Base-by-base conservation (phyloP, 352 stramenopile genomes). In the Pelagophyceae sp. region DNA sequence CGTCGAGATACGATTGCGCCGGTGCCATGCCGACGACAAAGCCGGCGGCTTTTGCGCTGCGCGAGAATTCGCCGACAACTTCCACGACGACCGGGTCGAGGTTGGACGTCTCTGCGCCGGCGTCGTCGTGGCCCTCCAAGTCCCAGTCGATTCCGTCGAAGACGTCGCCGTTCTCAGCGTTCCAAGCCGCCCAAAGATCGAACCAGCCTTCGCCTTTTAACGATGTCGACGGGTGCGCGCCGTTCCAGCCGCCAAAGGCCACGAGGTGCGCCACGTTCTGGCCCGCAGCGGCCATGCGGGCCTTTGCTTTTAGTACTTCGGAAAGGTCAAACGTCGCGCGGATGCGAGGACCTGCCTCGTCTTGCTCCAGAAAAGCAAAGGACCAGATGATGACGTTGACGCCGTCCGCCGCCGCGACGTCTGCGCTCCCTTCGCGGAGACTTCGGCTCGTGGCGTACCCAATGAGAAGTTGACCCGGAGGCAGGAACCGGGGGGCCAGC, bases 101-200 rank as follows among this genome's bases (percentile, higher is more conserved):
- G 38, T 77, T 75, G 27, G 83, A 79, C 3, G 50, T 84, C 1
- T 78, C 76, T 54, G 79, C 78, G 0, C 51, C 58, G 0, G 83
- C n/a, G 64, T 86, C 76, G 75, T 90, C 86, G 67, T 89, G 67
- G 38, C 86, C 86, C 79, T 89, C 86, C 45, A 89, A 85, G 79
- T 89, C 85, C 83, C 83, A 88, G 79, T 90, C 86, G 20, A 89
- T 54, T 19, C 86, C 86, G 82, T 90, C 81, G 77, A 89, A 90
- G 17, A 86, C 38, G 72, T 74, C 25, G 50, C 80, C 80, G 38
- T 75, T 58, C 33, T 54, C 23, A 17, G 6, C 70, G 70, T 86
- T 86, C 72, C 83, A 87, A 40, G 76, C 38, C 31, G 82, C 71
- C 64, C 84, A 90, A 6, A 80, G 69, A 6, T 85, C 72, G 67